These are phyloP conservation scores for Taxawa tesnikishii DNA, from an alignment of 2,329 filamentous ascomycete species.

Conservation along the genomic window DNA sequence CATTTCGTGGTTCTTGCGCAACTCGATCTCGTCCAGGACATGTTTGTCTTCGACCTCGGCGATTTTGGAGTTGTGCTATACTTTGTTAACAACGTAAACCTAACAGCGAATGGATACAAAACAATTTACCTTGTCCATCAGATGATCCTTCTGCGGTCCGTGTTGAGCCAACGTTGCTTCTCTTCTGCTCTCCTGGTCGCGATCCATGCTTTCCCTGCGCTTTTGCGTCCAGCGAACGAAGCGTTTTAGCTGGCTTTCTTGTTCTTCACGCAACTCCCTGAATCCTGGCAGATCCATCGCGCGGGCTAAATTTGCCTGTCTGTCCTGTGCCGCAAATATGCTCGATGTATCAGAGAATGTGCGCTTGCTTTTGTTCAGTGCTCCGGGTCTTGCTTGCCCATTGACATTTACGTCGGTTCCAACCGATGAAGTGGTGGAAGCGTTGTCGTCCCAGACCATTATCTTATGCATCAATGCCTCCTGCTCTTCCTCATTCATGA, in stretches of 20 bases:
- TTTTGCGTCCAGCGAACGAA: constrained; percentile 15
- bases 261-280: constrained; percentile 12
- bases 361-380: constrained; percentile 4
- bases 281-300: constrained; percentile 15
- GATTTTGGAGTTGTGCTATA: constrained; percentile 24
- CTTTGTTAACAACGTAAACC: too few relatives aligned
- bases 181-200: constrained; percentile 2
- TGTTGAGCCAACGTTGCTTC: constrained; percentile 2
- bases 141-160: constrained; percentile 7
- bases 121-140: constrained; percentile 4
- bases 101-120: too few relatives aligned
- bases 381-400: not conserved
- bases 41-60: constrained; percentile 32
- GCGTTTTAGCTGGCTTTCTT: constrained; percentile 17
- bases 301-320: constrained; percentile 10
- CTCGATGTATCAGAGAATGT: not conserved
- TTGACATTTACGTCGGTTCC: not conserved
- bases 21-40: constrained; percentile 28
- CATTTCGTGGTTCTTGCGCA: constrained; percentile 26
- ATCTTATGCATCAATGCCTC: constrained; percentile 19
- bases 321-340: constrained; percentile 1
- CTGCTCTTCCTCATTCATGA: constrained; percentile 25
- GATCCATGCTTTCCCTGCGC: constrained; percentile 11
- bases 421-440: constrained; percentile 3
- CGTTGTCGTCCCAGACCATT: constrained; percentile 18